Percentiles rank a stretch among this genome's conserved stretches.
phyloP scores from a whole-genome alignment of 441 rosid genomes.

The Aquilaria agallochum region DNA sequence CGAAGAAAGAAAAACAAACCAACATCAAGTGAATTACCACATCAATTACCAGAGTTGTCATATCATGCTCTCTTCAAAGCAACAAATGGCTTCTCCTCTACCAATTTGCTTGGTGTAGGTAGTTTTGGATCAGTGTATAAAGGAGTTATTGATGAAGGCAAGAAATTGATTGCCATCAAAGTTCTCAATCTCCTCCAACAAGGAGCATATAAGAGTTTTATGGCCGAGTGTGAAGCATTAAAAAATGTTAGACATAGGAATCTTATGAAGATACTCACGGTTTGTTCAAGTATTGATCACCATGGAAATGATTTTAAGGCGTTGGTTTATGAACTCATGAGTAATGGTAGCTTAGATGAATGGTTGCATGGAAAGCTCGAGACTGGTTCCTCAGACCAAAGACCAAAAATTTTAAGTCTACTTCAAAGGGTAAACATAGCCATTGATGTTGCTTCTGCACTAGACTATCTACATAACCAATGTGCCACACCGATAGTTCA shows the following conservation, averaged over 20 bases:
- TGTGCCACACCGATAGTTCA: slow-evolving; percentile 10
- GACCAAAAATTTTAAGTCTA: too few species aligned
- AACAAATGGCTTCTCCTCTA: background rate
- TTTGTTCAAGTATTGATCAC: too few species aligned
- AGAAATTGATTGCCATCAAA: too few species aligned
- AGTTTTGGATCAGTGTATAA: too few species aligned
- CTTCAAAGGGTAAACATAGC: too few species aligned
- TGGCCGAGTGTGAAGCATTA: slow-evolving; percentile 14
- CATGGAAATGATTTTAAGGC: too few species aligned
- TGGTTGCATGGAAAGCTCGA: slow-evolving; percentile 11
- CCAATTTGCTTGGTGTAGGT: too few species aligned
- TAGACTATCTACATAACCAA: slow-evolving; percentile 21
- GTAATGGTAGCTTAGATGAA: slow-evolving; percentile 17
- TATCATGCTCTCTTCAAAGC: slow-evolving; percentile 1
- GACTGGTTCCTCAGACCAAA: too few species aligned
- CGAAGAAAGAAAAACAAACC: background rate
- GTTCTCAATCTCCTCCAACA: slow-evolving; percentile 11
- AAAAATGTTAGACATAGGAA: background rate
- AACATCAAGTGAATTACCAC: background rate
- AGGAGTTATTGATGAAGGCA: too few species aligned
- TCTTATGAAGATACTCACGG: slow-evolving; percentile 18
- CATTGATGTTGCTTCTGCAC: slow-evolving; percentile 11
- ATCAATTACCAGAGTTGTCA: background rate
- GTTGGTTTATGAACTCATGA: background rate
- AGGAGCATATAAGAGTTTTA: slow-evolving; percentile 7